These are phyloP conservation scores for Metschnikowia gelsemii DNA, from an alignment of 805 yeast species.

Conservation along the genomic window DNA sequence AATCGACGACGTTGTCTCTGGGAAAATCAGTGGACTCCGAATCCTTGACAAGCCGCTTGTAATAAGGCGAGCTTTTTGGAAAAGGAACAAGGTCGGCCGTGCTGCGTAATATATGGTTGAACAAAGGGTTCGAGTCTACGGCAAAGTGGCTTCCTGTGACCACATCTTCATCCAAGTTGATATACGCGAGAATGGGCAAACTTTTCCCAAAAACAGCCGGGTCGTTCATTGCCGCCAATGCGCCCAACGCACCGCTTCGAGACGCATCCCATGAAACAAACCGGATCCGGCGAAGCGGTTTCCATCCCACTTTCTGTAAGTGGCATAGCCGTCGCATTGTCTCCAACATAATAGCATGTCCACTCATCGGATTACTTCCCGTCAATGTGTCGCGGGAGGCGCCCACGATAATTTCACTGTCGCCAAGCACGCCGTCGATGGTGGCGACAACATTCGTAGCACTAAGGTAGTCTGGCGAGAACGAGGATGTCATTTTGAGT, in stretches of 20 bases:
- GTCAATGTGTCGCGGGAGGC: conserved; percentile 41
- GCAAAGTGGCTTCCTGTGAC: conserved; percentile 37
- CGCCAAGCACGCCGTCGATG: conserved; percentile 38
- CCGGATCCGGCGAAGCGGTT: conserved; percentile 39
- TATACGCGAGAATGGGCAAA: conserved; percentile 33
- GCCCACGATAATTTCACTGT: conserved; percentile 41
- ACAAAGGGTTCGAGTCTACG: conserved; percentile 37
- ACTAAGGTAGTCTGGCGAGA: conserved; percentile 1
- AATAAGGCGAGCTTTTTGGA: conserved; percentile 26
- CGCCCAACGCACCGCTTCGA: conserved; percentile 34
- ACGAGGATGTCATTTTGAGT: conserved; percentile 9
- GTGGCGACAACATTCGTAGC: conserved; percentile 34
- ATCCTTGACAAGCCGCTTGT: conserved; percentile 21
- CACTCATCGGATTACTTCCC: conserved; percentile 36
- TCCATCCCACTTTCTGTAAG: conserved; percentile 39
- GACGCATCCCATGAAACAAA: conserved; percentile 45
- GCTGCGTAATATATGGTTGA: conserved; percentile 30
- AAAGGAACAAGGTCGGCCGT: conserved; percentile 34
- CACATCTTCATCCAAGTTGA: conserved; percentile 40
- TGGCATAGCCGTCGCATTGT: conserved; percentile 36
- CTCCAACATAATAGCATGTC: conserved; percentile 41
- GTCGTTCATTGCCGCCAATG: conserved; percentile 26
- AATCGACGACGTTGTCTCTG: too few species aligned
- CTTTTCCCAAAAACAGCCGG: conserved; percentile 20
- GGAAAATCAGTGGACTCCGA: too few species aligned